These are phyloP conservation scores for Tagetes erecta DNA, from an alignment of 129 eudicot genomes.

Conservation along the genomic window DNA sequence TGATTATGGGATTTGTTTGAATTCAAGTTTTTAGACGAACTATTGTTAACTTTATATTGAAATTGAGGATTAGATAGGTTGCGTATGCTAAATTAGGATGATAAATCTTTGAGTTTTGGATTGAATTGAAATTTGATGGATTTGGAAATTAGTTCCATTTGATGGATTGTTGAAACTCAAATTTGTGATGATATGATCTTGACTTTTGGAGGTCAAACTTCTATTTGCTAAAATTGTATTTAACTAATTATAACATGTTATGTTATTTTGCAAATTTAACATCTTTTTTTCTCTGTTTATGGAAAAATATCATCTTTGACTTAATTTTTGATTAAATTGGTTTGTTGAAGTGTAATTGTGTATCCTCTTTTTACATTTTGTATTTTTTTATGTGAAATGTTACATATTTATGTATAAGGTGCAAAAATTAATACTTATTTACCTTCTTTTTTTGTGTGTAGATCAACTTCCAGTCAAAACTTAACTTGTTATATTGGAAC, in stretches of 20 bases:
- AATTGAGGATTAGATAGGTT: slow-evolving; percentile 11
- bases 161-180: slow-evolving; percentile 17
- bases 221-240: neutral
- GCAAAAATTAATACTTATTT: slow-evolving; percentile 2
- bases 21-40: slow-evolving; percentile 10
- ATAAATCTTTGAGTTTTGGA: too few species aligned
- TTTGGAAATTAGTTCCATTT: neutral
- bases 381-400: neutral
- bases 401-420: neutral
- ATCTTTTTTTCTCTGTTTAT: neutral
- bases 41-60: slow-evolving; percentile 10
- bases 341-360: slow-evolving; percentile 8
- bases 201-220: slow-evolving; percentile 5
- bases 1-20: slow-evolving; percentile 11
- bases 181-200: slow-evolving; percentile 3
- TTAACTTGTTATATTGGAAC: slow-evolving; percentile 54
- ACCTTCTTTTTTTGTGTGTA: slow-evolving; percentile 26
- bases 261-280: neutral
- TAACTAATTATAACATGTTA: neutral
- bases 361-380: slow-evolving; percentile 10
- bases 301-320: slow-evolving; percentile 3
- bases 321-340: slow-evolving; percentile 5
- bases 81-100: neutral
- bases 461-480: slow-evolving; percentile 29
- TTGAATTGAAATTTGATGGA: neutral